These are phyloP conservation scores for Fraxinus ornus DNA, from an alignment of 305 asterid species.

Conservation along the genomic window DNA sequence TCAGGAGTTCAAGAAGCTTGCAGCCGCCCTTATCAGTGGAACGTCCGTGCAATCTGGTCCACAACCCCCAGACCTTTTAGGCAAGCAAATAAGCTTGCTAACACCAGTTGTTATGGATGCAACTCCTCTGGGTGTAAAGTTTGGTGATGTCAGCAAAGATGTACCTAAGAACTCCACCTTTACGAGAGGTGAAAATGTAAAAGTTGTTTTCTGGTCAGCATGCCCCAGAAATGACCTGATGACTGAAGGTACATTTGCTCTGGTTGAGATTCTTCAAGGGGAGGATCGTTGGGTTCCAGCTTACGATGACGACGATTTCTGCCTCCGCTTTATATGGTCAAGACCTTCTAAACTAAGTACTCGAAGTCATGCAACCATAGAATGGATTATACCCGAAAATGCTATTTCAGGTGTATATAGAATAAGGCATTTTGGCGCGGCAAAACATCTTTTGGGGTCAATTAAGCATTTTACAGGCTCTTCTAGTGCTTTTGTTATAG, in stretches of 20 bases:
- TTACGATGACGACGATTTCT: slow-evolving; percentile 84
- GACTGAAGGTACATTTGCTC: slow-evolving; percentile 97
- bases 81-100: slow-evolving; percentile 74
- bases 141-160: slow-evolving; percentile 69
- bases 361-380: slow-evolving; percentile 65
- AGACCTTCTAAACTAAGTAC: slow-evolving; percentile 79
- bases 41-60: slow-evolving; percentile 63
- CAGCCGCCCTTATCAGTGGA: slow-evolving; percentile 58
- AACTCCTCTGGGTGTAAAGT: slow-evolving; percentile 61
- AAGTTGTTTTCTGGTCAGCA: slow-evolving; percentile 81
- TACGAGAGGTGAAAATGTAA: slow-evolving; percentile 60
- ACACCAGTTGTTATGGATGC: slow-evolving; percentile 74
- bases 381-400: slow-evolving; percentile 74
- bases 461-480: slow-evolving; percentile 81
- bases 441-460: slow-evolving; percentile 67
- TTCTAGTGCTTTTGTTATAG: slow-evolving; percentile 89
- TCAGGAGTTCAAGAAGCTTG: slow-evolving; percentile 78
- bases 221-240: slow-evolving; percentile 93
- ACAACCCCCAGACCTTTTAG: slow-evolving; percentile 76
- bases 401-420: slow-evolving; percentile 80
- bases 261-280: slow-evolving; percentile 74
- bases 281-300: slow-evolving; percentile 72
- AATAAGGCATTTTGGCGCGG: slow-evolving; percentile 88
- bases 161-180: slow-evolving; percentile 73
- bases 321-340: slow-evolving; percentile 87